phyloP scores from a whole-genome alignment of 2,329 filamentous ascomycete genomes.

The Curvularia lunata region DNA sequence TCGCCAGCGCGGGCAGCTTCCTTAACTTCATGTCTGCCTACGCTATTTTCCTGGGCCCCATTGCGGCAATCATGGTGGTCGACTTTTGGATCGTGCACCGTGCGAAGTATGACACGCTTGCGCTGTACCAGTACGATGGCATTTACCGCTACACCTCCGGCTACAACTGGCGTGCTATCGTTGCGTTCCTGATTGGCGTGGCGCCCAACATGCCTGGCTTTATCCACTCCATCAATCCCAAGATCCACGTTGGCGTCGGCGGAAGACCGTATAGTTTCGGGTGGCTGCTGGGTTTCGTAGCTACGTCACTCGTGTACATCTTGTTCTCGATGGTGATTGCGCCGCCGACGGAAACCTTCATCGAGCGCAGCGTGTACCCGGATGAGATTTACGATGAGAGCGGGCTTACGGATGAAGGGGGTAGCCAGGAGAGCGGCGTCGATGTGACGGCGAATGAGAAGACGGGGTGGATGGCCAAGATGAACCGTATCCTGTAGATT shows the following conservation, averaged over 20 bases:
- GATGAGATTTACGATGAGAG: conserved; percentile 48
- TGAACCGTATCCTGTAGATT: conserved; percentile 42
- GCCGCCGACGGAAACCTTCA: conserved; percentile 58
- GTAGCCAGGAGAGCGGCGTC: conserved; percentile 35
- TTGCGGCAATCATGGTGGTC: conserved; percentile 65
- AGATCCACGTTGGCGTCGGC: conserved; percentile 55
- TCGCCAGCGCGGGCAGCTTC: conserved; percentile 51
- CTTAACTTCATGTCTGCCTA: conserved; percentile 70
- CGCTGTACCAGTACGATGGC: conserved; percentile 57
- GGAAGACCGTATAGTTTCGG: conserved; percentile 66
- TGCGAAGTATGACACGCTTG: conserved; percentile 58
- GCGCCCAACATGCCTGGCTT: conserved; percentile 65
- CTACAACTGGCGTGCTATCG: conserved; percentile 65
- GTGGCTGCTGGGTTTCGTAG: conserved; percentile 68
- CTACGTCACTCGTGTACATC: conserved; percentile 63
- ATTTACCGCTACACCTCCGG: conserved; percentile 61
- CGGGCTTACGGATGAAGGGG: conserved; percentile 38
- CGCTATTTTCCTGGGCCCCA: conserved; percentile 69
- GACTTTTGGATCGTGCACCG: conserved; percentile 66
- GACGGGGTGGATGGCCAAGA: conserved; percentile 41
- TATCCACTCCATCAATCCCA: conserved; percentile 51
- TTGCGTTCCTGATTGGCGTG: conserved; percentile 64
- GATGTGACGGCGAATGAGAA: conserved; percentile 35
- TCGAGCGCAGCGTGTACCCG: conserved; percentile 51
- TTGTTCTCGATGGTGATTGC: conserved; percentile 54